Evolutionary conservation across 768 basidiomycete species (phyloP).

Genomic region (Suillus fuscotomentosus): DNA sequence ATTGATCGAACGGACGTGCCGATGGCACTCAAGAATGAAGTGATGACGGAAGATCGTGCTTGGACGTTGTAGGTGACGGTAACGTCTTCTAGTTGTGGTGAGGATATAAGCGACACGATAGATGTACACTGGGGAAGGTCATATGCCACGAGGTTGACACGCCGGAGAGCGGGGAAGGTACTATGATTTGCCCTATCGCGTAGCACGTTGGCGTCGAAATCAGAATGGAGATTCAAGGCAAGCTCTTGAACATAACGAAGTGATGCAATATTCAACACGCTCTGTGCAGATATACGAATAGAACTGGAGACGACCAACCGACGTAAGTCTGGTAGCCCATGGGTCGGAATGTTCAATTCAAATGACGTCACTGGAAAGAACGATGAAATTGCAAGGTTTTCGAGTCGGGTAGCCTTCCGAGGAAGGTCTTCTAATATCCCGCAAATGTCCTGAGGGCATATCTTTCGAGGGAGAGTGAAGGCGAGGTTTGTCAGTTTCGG

Average conservation of each 20-base stretch:
- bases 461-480: conserved; percentile 24
- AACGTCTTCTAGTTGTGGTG: conserved; percentile 21
- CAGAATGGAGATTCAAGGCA: conserved; percentile 15
- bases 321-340: conserved; percentile 20
- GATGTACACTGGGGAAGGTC: conserved; percentile 29
- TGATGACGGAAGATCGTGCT: conserved; percentile 18
- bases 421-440: conserved; percentile 23
- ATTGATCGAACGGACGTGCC: conserved; percentile 12
- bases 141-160: conserved; percentile 22
- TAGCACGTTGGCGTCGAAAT: conserved; percentile 19
- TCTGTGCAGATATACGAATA: conserved; percentile 23
- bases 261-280: conserved; percentile 17
- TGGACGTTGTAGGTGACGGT: conserved; percentile 27
- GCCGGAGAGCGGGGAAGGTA: conserved; percentile 20
- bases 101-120: conserved; percentile 22
- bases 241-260: conserved; percentile 26
- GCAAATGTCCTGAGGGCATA: conserved; percentile 16
- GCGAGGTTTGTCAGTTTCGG: conserved; percentile 19
- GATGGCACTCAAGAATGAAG: conserved; percentile 21
- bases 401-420: conserved; percentile 16
- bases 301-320: conserved; percentile 23
- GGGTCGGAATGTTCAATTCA: conserved; percentile 15
- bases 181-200: conserved; percentile 4
- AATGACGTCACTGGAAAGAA: conserved; percentile 9
- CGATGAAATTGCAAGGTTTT: conserved; percentile 22